Base-by-base conservation (phyloP, 1,139 yeast species). In the Geotrichum siamense region DNA sequence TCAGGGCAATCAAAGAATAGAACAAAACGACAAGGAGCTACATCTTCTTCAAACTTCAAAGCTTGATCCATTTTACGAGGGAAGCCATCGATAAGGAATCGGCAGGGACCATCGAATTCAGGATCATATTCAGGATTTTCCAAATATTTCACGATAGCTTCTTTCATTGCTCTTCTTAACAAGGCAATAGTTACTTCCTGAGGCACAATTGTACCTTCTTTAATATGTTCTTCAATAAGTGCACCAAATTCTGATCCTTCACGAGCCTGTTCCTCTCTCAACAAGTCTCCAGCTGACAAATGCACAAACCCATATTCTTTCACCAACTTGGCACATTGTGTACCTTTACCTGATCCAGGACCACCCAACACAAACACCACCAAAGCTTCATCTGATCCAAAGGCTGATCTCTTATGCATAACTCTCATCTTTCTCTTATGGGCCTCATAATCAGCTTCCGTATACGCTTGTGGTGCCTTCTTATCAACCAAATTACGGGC, bases 51-150 rank as follows among this genome's bases (percentile, higher is more conserved):
- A 62, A 91, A 91, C 27, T 91, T 83, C 40, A 83, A 51, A 0
- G 97, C 97, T 68, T 91, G 98, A 67, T 91, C 98, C 96, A 91
- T 89, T 63, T 89, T 86, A 62, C 98, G 76, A 32, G 98, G 98
- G 75, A 91, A 91, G 1, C 98, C 98, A 63, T 91, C 98, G 45
- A 91, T 78, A 57, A 91, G 69, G 62, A 89, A 91, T 52, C 72
- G 71, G 22, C 67, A 65, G 47, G 72, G 72, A 1, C 94, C 94
- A 28, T 69, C 59, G 13, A 62, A 57, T 45, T 65, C 60, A 15
- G 19, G 25, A 9, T 33, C 36, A 19, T 39, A 31, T 2, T 37
- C 45, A 15, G 21, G 21, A 10, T 38, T 39, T 17, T 43, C 49
- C 15, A 47, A 23, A 3, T 38, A 15, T 16, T 34, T 41, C 12